These are phyloP conservation scores for Buddleja alternifolia DNA, from an alignment of 257 asterid genomes.

Conservation along the genomic window DNA sequence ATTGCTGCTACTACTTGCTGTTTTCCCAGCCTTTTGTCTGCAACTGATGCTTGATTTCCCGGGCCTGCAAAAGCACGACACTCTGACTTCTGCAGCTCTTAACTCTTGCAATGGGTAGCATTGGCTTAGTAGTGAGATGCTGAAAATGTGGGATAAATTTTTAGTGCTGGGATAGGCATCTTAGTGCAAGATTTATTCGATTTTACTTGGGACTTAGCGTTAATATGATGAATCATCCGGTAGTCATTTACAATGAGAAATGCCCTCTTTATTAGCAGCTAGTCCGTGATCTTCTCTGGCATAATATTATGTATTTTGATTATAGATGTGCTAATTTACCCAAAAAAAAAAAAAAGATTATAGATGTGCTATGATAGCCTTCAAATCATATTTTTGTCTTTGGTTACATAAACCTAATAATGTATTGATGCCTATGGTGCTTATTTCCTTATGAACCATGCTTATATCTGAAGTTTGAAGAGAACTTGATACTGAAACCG, in stretches of 20 bases:
- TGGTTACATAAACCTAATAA: too few relatives aligned
- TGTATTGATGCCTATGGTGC: too few relatives aligned
- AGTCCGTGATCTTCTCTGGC: too few relatives aligned
- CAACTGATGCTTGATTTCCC: slow-evolving; percentile 1
- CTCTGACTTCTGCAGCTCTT: slow-evolving; percentile 17
- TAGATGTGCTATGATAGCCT: too few relatives aligned
- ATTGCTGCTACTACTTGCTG: slow-evolving; percentile 6
- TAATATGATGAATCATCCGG: neutral
- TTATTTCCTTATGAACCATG: too few relatives aligned
- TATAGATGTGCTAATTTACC: too few relatives aligned
- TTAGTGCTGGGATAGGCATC: slow-evolving; percentile 12
- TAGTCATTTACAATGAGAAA: slow-evolving; percentile 5
- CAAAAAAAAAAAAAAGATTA: too few relatives aligned
- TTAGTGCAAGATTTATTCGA: slow-evolving; percentile 21
- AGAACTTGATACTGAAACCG: too few relatives aligned
- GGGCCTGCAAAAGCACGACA: neutral
- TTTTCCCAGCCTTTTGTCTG: neutral
- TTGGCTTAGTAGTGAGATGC: slow-evolving; percentile 1
- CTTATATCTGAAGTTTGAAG: too few relatives aligned
- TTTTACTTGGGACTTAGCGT: too few relatives aligned
- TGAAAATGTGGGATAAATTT: neutral
- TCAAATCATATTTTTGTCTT: too few relatives aligned
- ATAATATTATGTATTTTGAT: too few relatives aligned
- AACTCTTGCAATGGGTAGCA: neutral
- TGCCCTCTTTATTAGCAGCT: neutral